phyloP scores from a whole-genome alignment of 1,139 yeast species.

The Geotrichum restrictum region DNA sequence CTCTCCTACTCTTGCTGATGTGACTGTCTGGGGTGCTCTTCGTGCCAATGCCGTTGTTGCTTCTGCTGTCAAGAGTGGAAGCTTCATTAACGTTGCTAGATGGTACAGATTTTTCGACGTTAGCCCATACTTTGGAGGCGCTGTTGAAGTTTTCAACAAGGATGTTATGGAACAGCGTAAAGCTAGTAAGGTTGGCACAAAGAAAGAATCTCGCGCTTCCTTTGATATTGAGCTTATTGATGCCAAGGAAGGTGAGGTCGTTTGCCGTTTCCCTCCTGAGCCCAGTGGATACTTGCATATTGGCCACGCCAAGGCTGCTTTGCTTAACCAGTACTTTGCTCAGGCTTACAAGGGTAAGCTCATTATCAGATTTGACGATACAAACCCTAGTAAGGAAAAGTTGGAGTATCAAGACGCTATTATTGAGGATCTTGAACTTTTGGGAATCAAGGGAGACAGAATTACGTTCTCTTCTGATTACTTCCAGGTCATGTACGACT shows the following conservation, averaged over 20 bases:
- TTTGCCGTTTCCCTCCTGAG: conserved; percentile 94
- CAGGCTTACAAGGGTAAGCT: conserved; percentile 89
- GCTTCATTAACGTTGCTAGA: conserved; percentile 80
- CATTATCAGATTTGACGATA: conserved; percentile 93
- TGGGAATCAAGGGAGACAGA: conserved; percentile 88
- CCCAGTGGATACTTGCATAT: conserved; percentile 92
- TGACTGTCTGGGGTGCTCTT: conserved; percentile 89
- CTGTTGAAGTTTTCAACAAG: conserved; percentile 64
- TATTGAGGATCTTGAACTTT: conserved; percentile 77
- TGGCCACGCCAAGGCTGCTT: conserved; percentile 97
- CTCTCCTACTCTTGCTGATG: conserved; percentile 67
- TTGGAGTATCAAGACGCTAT: conserved; percentile 88
- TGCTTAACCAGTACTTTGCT: conserved; percentile 92
- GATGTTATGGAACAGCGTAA: conserved; percentile 72
- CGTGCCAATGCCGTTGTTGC: conserved; percentile 92
- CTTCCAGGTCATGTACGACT: conserved; percentile 83
- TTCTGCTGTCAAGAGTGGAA: conserved; percentile 78
- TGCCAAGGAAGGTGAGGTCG: conserved; percentile 89
- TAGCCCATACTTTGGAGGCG: conserved; percentile 62
- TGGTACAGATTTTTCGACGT: conserved; percentile 82
- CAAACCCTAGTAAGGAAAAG: conserved; percentile 94
- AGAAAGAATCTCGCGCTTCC: conserved; percentile 60
- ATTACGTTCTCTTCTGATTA: conserved; percentile 89
- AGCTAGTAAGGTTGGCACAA: conserved; percentile 54
- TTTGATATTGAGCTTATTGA: conserved; percentile 88